Evolutionary conservation across 1,284 basidiomycete species (phyloP).

Genomic region (Fomitopsis betulina): DNA sequence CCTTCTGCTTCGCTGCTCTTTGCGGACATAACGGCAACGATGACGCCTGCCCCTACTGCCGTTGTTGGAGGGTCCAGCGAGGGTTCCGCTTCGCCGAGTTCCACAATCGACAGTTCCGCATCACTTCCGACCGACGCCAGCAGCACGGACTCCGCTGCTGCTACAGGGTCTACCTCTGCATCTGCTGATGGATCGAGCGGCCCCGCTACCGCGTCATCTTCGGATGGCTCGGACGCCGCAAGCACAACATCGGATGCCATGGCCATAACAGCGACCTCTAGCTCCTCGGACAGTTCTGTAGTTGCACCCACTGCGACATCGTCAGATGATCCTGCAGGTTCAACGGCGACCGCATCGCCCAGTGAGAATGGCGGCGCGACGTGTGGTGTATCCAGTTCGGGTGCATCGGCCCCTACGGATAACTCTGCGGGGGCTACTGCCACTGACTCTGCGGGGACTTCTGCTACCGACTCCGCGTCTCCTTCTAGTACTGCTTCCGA

Average conservation of each 20-base stretch:
- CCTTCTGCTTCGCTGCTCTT: constrained; percentile 1
- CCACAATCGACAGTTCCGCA: not conserved
- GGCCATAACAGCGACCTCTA: not conserved
- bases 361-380: not conserved
- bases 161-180: not conserved
- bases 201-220: not conserved
- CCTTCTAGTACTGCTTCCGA: not conserved
- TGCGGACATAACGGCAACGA: not conserved
- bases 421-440: not conserved
- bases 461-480: not conserved
- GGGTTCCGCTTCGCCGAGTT: not conserved
- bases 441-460: not conserved
- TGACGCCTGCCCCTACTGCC: not conserved
- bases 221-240: not conserved
- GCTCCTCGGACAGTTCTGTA: not conserved
- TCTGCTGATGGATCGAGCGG: not conserved
- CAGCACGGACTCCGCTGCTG: not conserved
- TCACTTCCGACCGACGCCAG: not conserved
- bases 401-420: not conserved
- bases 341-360: not conserved
- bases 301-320: not conserved
- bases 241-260: not conserved
- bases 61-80: too few species aligned
- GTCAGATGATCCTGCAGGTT: not conserved
- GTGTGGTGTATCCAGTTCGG: not conserved